Evolutionary conservation across 768 basidiomycete genomes (phyloP).

Genomic region (Galerina sulciceps): DNA sequence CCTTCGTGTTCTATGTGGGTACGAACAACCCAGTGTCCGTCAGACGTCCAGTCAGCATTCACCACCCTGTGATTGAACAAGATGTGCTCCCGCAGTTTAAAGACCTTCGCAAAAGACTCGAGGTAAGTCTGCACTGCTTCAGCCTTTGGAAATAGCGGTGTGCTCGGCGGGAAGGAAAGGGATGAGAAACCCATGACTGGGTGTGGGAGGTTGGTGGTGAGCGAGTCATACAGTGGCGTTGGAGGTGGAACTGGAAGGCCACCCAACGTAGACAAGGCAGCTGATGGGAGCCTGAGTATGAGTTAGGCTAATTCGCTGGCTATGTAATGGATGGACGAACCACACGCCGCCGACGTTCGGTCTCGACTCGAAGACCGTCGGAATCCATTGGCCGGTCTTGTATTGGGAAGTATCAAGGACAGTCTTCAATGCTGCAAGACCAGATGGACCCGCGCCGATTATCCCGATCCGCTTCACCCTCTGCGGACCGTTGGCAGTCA

Average conservation of each 20-base stretch:
- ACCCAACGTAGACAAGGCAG: not conserved
- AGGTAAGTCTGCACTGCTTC: slow-evolving; percentile 70
- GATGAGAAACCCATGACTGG: slow-evolving; percentile 73
- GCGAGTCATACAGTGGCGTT: slow-evolving; percentile 77
- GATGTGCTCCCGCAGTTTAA: slow-evolving; percentile 64
- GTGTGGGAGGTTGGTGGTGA: slow-evolving; percentile 84
- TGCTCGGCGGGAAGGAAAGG: slow-evolving; percentile 71
- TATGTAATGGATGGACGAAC: slow-evolving; percentile 41
- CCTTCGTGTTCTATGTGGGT: too few species aligned
- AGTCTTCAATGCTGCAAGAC: slow-evolving; percentile 71
- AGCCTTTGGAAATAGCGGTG: slow-evolving; percentile 71
- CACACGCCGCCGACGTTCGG: slow-evolving; percentile 77
- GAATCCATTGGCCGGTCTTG: slow-evolving; percentile 64
- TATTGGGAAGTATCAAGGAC: slow-evolving; percentile 62
- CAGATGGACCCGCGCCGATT: slow-evolving; percentile 78
- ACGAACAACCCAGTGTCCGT: not conserved
- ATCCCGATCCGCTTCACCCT: slow-evolving; percentile 51
- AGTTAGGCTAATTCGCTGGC: not conserved
- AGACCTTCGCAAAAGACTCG: slow-evolving; percentile 63
- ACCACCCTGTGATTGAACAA: slow-evolving; percentile 63
- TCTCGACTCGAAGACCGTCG: slow-evolving; percentile 66
- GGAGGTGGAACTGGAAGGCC: not conserved
- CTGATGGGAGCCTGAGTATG: slow-evolving; percentile 56
- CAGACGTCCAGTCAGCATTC: slow-evolving; percentile 41
- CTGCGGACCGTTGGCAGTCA: too few species aligned